A percentile compares a stretch with the other conserved stretches of the same genome.
phyloP scores from a whole-genome alignment of 2,329 filamentous ascomycete genomes.

The Penicillium sp. region DNA sequence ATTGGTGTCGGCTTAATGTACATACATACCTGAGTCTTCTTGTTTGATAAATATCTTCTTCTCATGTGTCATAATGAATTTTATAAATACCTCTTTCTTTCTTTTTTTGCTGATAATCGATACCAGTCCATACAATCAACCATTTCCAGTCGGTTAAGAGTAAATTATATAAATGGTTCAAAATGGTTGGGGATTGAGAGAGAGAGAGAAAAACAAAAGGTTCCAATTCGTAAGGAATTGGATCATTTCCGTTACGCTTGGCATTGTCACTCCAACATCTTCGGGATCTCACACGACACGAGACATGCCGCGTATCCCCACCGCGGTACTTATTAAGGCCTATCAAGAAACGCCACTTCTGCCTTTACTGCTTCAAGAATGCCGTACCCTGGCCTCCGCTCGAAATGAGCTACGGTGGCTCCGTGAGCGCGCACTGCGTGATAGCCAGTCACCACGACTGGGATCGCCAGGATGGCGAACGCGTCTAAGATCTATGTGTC shows the following conservation, averaged over 20 bases:
- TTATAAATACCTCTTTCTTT: conserved; percentile 2
- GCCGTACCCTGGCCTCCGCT: conserved; percentile 45
- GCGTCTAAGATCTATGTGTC: conserved; percentile 40
- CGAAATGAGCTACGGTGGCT: conserved; percentile 51
- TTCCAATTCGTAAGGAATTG: neutral
- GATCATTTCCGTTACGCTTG: neutral
- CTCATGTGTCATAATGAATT: conserved; percentile 6
- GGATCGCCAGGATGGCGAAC: conserved; percentile 25
- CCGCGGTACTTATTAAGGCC: conserved; percentile 37
- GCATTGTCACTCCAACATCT: neutral
- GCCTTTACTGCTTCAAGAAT: conserved; percentile 44
- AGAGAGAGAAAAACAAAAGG: too few relatives aligned
- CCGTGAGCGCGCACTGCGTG: conserved; percentile 35
- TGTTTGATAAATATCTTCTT: neutral
- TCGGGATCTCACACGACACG: neutral
- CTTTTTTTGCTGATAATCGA: neutral
- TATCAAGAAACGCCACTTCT: conserved; percentile 38
- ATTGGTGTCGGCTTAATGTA: conserved; percentile 6
- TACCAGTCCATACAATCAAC: neutral
- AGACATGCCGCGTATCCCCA: conserved; percentile 46
- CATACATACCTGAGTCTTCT: conserved; percentile 11
- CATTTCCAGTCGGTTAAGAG: neutral
- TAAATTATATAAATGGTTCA: neutral
- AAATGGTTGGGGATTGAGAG: neutral
- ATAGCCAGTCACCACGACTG: conserved; percentile 6